These are phyloP conservation scores for Cladorrhinum samala DNA, from an alignment of 495 filamentous ascomycete genomes.

Conservation along the genomic window DNA sequence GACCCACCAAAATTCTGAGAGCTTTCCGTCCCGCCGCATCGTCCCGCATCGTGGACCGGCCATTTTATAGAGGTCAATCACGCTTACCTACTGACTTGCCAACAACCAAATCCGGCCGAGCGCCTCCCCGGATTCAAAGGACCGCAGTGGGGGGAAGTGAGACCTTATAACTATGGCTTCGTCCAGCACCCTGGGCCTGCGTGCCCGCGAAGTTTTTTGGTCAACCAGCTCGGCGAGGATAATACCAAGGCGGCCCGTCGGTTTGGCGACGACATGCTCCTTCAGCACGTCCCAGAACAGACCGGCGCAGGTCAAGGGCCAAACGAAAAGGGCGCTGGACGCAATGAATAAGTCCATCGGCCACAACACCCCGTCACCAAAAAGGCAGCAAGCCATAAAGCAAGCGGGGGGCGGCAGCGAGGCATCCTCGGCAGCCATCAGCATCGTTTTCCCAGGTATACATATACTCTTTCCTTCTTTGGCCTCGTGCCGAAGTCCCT, in stretches of 20 bases:
- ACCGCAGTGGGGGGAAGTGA: no score
- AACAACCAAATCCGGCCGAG: not conserved
- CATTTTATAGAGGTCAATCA: not conserved
- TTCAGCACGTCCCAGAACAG: constrained; percentile 6
- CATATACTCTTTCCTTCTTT: not conserved
- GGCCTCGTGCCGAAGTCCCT: not conserved
- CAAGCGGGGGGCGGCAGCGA: not conserved
- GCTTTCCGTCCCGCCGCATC: not conserved
- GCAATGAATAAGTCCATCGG: not conserved
- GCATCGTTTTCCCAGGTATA: constrained; percentile 7
- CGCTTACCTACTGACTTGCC: not conserved
- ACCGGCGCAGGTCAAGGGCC: not conserved
- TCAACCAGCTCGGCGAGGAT: constrained; percentile 1
- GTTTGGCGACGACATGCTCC: not conserved
- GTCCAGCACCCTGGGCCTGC: constrained; percentile 6
- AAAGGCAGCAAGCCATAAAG: not conserved
- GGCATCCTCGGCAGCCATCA: not conserved
- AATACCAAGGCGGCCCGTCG: not conserved
- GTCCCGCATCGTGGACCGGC: not conserved
- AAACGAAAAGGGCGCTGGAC: not conserved
- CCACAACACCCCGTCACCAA: not conserved
- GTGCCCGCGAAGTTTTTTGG: constrained; percentile 7
- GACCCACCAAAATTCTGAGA: not conserved
- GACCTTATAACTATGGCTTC: not conserved
- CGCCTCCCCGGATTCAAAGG: no score